Percentiles rank a stretch among this genome's conserved stretches.
These are phyloP conservation scores for Cercospora janseana DNA, from an alignment of 2,329 filamentous ascomycete species.

Conservation along the genomic window DNA sequence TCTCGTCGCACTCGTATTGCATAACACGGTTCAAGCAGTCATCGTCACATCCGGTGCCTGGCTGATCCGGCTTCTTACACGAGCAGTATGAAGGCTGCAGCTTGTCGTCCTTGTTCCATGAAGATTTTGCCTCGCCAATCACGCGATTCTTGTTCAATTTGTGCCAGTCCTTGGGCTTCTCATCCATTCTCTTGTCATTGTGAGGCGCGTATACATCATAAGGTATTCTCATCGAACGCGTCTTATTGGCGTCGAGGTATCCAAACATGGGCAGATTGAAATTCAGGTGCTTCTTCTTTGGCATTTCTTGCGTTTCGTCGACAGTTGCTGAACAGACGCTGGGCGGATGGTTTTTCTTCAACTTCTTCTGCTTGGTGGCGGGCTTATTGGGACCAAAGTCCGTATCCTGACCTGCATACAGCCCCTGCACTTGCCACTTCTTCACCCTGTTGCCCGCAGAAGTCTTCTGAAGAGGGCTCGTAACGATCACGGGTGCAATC, in stretches of 20 bases:
- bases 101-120: slow-evolving; percentile 35
- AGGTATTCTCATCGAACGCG: slow-evolving; percentile 76
- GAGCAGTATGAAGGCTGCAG: slow-evolving; percentile 57
- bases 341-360: slow-evolving; percentile 42
- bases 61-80: slow-evolving; percentile 57
- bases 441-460: slow-evolving; percentile 55
- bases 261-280: slow-evolving; percentile 39
- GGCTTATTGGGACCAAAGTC: slow-evolving; percentile 41
- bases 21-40: slow-evolving; percentile 93
- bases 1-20: slow-evolving; percentile 92
- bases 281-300: slow-evolving; percentile 51
- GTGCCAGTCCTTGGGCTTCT: slow-evolving; percentile 89
- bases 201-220: slow-evolving; percentile 88
- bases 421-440: slow-evolving; percentile 75
- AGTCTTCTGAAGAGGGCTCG: slow-evolving; percentile 32
- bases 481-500: slow-evolving; percentile 25
- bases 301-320: slow-evolving; percentile 40
- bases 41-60: slow-evolving; percentile 78
- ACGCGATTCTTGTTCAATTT: slow-evolving; percentile 93
- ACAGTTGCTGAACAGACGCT: slow-evolving; percentile 33
- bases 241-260: slow-evolving; percentile 57
- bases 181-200: slow-evolving; percentile 63
- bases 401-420: slow-evolving; percentile 78
- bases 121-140: slow-evolving; percentile 43
- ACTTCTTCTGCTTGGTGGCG: slow-evolving; percentile 44